Evolutionary conservation across 2,329 filamentous ascomycete species (phyloP).

Genomic region (Boeremia lycopersici): DNA sequence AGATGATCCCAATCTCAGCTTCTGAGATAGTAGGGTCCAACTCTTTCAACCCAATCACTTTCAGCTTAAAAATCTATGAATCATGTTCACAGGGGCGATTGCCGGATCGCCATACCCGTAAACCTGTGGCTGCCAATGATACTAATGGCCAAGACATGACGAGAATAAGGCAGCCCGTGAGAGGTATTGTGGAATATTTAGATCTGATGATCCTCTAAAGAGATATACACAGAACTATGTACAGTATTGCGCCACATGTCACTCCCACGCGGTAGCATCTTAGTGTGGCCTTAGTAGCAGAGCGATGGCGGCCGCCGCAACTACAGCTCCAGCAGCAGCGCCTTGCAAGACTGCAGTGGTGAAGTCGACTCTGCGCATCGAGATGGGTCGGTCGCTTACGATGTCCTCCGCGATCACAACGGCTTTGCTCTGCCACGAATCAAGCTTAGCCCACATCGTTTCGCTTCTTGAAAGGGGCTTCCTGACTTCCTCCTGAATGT

Average conservation of each 20-base stretch:
- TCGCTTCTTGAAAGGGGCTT: conserved; percentile 8
- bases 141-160: too few relatives aligned
- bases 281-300: conserved; percentile 31
- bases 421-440: conserved; percentile 32
- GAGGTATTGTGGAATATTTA: too few relatives aligned
- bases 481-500: conserved; percentile 22
- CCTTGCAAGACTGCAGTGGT: conserved; percentile 54
- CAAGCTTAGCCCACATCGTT: conserved; percentile 12
- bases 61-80: too few relatives aligned
- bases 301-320: conserved; percentile 37
- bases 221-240: conserved; percentile 9
- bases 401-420: conserved; percentile 38
- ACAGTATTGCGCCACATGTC: background rate
- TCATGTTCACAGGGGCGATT: too few relatives aligned
- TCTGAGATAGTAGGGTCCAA: background rate
- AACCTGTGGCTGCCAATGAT: too few relatives aligned
- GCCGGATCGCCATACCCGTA: too few relatives aligned
- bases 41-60: too few relatives aligned
- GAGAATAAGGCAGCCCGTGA: too few relatives aligned
- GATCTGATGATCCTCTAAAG: too few relatives aligned
- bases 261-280: background rate
- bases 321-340: conserved; percentile 50
- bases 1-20: background rate
- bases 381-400: conserved; percentile 53
- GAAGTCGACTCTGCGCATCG: conserved; percentile 53